A percentile compares a stretch with the other conserved stretches of the same genome.
These are phyloP conservation scores for Effrenium voratum DNA, from an alignment of 73 alveolate genomes.

Conservation along the genomic window DNA sequence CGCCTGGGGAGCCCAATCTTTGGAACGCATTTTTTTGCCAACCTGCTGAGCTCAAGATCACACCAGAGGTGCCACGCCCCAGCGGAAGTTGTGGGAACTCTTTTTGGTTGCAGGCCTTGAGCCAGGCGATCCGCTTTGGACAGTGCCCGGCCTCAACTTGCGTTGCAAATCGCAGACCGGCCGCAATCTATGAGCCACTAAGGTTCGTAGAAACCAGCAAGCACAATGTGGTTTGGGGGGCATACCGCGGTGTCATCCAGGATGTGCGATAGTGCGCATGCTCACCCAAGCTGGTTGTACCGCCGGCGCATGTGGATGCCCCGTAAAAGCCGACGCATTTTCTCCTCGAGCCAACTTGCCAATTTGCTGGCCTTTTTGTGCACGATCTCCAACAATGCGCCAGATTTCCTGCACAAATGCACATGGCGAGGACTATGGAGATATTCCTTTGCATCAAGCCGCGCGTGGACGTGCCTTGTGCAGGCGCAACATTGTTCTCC, in stretches of 20 bases:
- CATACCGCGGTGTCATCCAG: conserved; percentile 81
- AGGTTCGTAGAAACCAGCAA: conserved; percentile 80
- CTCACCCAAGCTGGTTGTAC: background rate
- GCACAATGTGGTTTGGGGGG: conserved; percentile 57
- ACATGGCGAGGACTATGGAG: conserved; percentile 44
- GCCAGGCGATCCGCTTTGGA: conserved; percentile 33
- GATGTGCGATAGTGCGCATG: background rate
- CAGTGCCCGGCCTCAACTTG: background rate
- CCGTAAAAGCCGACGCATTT: too few relatives aligned
- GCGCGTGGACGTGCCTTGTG: conserved; percentile 92
- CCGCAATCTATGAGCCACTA: background rate
- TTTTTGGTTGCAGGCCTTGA: conserved; percentile 21
- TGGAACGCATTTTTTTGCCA: conserved; percentile 76
- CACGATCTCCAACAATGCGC: too few relatives aligned
- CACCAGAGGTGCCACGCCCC: background rate
- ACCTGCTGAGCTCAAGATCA: conserved; percentile 67
- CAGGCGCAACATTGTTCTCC: conserved; percentile 41
- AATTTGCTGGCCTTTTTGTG: too few relatives aligned
- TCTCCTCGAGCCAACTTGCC: too few relatives aligned
- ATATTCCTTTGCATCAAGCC: conserved; percentile 67
- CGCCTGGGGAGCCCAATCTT: conserved; percentile 81
- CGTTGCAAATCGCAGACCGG: background rate
- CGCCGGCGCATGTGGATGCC: background rate
- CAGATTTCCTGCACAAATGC: too few relatives aligned
- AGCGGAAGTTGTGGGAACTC: too few relatives aligned